These are phyloP conservation scores for Epichloe aotearoae DNA, from an alignment of 2,329 filamentous ascomycete species.

Conservation along the genomic window DNA sequence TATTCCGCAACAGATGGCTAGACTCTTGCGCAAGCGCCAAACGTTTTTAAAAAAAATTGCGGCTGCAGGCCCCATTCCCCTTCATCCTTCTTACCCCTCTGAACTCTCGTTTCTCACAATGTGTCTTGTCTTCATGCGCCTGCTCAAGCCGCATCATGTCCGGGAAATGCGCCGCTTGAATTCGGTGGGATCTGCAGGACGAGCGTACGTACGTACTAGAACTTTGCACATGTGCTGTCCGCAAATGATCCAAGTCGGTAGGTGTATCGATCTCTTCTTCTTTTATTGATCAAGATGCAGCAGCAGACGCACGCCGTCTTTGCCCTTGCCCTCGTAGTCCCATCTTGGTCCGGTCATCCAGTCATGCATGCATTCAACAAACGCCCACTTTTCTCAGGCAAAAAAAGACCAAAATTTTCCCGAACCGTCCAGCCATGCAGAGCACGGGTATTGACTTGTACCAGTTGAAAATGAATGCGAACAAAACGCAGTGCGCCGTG, in stretches of 20 bases:
- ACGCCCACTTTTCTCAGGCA: background rate
- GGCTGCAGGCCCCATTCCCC: background rate
- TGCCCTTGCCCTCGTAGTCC: background rate
- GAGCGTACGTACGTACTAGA: too few species aligned
- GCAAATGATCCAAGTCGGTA: background rate
- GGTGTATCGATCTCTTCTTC: background rate
- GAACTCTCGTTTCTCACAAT: background rate
- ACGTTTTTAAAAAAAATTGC: background rate
- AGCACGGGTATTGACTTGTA: slow-evolving; percentile 1
- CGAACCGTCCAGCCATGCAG: background rate
- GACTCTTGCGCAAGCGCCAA: background rate
- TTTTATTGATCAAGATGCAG: background rate
- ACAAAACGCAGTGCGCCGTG: background rate
- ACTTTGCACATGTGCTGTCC: too few species aligned
- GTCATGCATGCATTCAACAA: background rate
- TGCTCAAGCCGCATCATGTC: background rate
- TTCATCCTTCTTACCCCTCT: background rate
- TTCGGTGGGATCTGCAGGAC: too few species aligned
- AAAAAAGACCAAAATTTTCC: background rate
- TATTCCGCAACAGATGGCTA: background rate
- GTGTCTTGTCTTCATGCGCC: background rate
- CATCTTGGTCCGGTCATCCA: background rate
- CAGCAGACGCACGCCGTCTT: background rate
- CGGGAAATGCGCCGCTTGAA: background rate
- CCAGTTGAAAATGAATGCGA: background rate